phyloP scores from a whole-genome alignment of 495 filamentous ascomycete species.

The Physcia stellaris region DNA sequence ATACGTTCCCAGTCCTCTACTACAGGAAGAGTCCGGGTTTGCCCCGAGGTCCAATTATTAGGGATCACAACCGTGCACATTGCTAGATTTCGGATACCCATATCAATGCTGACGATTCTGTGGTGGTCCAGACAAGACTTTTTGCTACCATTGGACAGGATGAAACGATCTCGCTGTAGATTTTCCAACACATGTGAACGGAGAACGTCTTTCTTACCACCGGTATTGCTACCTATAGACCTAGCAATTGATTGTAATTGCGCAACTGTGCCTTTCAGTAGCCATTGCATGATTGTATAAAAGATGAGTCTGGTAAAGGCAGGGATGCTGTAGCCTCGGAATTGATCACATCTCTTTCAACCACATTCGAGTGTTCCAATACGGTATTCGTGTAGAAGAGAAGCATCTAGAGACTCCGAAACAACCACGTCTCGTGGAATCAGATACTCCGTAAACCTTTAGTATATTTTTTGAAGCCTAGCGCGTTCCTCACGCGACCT shows the following conservation, averaged over 20 bases:
- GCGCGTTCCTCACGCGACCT: no score
- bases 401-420: no score
- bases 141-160: conserved; percentile 4
- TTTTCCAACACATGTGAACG: conserved; percentile 11
- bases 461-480: no score
- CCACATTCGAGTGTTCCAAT: no score
- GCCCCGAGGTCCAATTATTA: neutral
- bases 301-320: no score
- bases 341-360: no score
- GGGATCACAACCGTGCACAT: conserved; percentile 47
- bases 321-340: no score
- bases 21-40: conserved; percentile 1
- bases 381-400: no score
- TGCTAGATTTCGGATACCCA: conserved; percentile 84
- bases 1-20: conserved; percentile 15
- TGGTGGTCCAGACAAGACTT: neutral
- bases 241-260: conserved; percentile 38
- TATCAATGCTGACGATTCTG: conserved; percentile 71
- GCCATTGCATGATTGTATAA: no score
- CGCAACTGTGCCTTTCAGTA: conserved; percentile 31
- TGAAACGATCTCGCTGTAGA: conserved; percentile 1
- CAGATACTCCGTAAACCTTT: no score
- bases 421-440: no score
- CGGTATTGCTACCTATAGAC: conserved; percentile 34
- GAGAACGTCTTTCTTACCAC: conserved; percentile 36